These are phyloP conservation scores for Perilla frutescens DNA, from an alignment of 257 asterid genomes.

Conservation along the genomic window DNA sequence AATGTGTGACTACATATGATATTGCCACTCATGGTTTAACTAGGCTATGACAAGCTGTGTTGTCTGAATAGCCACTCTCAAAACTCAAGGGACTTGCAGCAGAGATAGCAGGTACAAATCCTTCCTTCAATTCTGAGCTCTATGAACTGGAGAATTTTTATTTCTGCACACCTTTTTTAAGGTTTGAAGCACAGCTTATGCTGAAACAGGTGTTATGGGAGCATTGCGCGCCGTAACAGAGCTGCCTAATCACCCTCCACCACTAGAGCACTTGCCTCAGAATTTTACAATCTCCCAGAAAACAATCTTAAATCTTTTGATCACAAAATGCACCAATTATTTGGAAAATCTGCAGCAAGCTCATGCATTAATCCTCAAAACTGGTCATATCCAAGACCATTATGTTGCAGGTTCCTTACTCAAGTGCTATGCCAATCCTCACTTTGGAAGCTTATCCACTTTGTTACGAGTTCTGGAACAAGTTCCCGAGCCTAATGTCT, in stretches of 20 bases:
- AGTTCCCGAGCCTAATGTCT: slow-evolving; percentile 50
- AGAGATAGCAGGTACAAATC: too few species aligned
- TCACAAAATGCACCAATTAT: slow-evolving; percentile 48
- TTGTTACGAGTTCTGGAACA: slow-evolving; percentile 39
- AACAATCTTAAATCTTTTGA: slow-evolving; percentile 46
- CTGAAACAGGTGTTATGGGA: slow-evolving; percentile 28
- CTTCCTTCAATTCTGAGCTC: too few species aligned
- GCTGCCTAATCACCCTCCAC: slow-evolving; percentile 34
- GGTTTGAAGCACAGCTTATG: not conserved
- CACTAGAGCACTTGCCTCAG: slow-evolving; percentile 16
- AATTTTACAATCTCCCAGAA: slow-evolving; percentile 38
- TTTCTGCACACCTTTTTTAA: not conserved
- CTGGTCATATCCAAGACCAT: slow-evolving; percentile 54
- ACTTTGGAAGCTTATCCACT: slow-evolving; percentile 34
- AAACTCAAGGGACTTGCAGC: too few species aligned
- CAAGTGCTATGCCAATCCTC: slow-evolving; percentile 55
- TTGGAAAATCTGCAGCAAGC: slow-evolving; percentile 46
- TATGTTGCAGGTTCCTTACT: slow-evolving; percentile 49
- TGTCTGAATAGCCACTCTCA: too few species aligned
- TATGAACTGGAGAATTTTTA: not conserved
- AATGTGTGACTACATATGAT: not conserved
- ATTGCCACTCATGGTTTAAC: too few species aligned
- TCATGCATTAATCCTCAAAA: slow-evolving; percentile 54
- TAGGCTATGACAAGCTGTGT: too few species aligned
- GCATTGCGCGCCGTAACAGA: slow-evolving; percentile 27